Conservation (phyloP, 1,139 yeast species). For the Yamadazyma dushanensis region DNA sequence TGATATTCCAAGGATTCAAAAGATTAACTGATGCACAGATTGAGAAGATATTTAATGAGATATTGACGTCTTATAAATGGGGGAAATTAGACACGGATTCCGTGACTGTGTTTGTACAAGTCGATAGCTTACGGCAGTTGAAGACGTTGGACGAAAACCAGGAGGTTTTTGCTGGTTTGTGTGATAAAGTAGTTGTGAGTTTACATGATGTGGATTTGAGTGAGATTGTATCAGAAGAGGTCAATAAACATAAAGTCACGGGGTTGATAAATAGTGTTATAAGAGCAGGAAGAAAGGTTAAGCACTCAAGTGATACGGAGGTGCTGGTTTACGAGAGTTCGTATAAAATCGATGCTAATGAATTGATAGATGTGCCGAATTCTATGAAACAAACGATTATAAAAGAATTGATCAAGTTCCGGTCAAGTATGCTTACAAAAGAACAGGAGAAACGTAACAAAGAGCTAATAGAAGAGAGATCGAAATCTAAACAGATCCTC, state of each 20-base stretch:
- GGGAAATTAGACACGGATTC: conserved; percentile 11
- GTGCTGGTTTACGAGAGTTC: conserved; percentile 25
- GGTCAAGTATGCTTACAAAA: conserved; percentile 58
- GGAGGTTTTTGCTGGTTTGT: conserved; percentile 6
- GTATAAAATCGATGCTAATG: conserved; percentile 60
- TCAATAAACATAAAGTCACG: conserved; percentile 3
- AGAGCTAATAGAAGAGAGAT: conserved; percentile 53
- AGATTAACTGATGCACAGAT: conserved; percentile 26
- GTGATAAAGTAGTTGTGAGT: conserved; percentile 9
- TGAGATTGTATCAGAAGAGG: conserved; percentile 4
- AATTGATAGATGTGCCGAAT: conserved; percentile 62
- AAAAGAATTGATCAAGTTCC: conserved; percentile 59
- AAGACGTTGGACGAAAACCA: conserved; percentile 5
- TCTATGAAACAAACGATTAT: conserved; percentile 57
- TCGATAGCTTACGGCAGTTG: conserved; percentile 9
- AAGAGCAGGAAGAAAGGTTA: neutral
- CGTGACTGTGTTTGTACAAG: conserved; percentile 17
- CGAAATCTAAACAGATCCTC: conserved; percentile 51
- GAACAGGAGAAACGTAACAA: conserved; percentile 57
- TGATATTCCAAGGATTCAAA: conserved; percentile 37
- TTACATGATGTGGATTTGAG: conserved; percentile 5
- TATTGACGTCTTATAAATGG: conserved; percentile 12
- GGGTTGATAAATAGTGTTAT: conserved; percentile 2
- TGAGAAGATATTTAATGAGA: conserved; percentile 26
- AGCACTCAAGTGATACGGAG: conserved; percentile 26